Conservation (phyloP, 164 flowering plant genomes). For the Nymphaea thermarum region DNA sequence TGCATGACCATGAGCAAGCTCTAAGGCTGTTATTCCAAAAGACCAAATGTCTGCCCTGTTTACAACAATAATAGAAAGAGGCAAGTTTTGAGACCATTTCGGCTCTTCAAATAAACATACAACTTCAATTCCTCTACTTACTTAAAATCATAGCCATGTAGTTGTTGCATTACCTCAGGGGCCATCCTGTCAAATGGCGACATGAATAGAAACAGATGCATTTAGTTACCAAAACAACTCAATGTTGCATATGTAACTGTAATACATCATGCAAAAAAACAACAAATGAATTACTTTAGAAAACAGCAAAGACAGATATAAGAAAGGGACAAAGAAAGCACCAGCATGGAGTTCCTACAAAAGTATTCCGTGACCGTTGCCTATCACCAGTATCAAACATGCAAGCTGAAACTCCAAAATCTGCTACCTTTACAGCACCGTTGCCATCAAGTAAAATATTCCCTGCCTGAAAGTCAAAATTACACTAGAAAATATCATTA, state of each 20-base stretch:
- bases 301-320: not conserved
- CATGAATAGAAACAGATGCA: not conserved
- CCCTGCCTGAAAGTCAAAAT: conserved; percentile 53
- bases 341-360: conserved; percentile 99
- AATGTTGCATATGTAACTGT: not conserved
- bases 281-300: not conserved
- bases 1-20: conserved; percentile 99
- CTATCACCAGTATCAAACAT: conserved; percentile 96
- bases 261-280: not conserved
- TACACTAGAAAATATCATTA: not conserved
- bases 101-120: not conserved
- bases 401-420: conserved; percentile 95
- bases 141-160: conserved; percentile 97
- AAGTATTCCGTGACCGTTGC: conserved; percentile 84
- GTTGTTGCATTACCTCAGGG: conserved; percentile 98
- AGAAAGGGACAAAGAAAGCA: conserved; percentile 7
- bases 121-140: conserved; percentile 25
- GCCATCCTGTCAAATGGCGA: conserved; percentile 68
- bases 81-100: not conserved
- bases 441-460: conserved; percentile 71
- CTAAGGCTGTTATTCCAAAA: conserved; percentile 95
- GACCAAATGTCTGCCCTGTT: conserved; percentile 99
- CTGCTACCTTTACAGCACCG: conserved; percentile 83
- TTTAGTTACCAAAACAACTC: not conserved
- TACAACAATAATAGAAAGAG: conserved; percentile 4